Percentiles rank a stretch among this genome's conserved stretches.
These are phyloP conservation scores for Diaporthe vaccinii DNA, from an alignment of 2,329 filamentous ascomycete species.

Conservation along the genomic window DNA sequence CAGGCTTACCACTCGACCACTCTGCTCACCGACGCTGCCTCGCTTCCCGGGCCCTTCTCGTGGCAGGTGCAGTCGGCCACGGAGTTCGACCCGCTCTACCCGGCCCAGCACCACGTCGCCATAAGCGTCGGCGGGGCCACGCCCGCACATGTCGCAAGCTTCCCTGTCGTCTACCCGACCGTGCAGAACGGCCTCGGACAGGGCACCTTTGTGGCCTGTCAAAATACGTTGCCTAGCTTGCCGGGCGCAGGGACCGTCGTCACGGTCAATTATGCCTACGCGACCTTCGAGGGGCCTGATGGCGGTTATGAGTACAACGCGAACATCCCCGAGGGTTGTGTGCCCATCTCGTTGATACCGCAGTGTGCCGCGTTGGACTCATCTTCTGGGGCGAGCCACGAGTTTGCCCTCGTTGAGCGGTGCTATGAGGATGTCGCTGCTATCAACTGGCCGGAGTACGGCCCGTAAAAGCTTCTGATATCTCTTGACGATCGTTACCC, in stretches of 20 bases:
- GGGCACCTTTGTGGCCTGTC: background rate
- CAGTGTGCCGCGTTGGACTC: background rate
- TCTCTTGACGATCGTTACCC: background rate
- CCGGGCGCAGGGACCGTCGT: background rate
- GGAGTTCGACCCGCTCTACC: background rate
- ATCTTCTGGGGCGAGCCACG: background rate
- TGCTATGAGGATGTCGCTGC: slow-evolving; percentile 6
- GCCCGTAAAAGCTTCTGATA: background rate
- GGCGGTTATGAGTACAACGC: background rate
- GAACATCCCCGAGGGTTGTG: background rate
- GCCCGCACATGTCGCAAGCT: background rate
- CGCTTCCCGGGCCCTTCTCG: background rate
- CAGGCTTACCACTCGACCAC: background rate
- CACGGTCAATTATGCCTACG: slow-evolving; percentile 8
- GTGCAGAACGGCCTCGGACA: background rate
- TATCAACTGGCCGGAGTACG: slow-evolving; percentile 2
- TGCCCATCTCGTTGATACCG: background rate
- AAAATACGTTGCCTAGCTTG: background rate
- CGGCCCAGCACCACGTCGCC: background rate
- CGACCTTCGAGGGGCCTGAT: background rate
- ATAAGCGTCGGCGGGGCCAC: background rate
- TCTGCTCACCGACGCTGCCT: background rate
- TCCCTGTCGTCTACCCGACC: slow-evolving; percentile 15
- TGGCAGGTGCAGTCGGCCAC: slow-evolving; percentile 9
- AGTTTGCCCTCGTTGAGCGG: background rate